Percentiles rank a stretch among this genome's conserved stretches.
Evolutionary conservation across 2,329 filamentous ascomycete genomes (phyloP).

Genomic region (Myriosclerotinia duriaeana): DNA sequence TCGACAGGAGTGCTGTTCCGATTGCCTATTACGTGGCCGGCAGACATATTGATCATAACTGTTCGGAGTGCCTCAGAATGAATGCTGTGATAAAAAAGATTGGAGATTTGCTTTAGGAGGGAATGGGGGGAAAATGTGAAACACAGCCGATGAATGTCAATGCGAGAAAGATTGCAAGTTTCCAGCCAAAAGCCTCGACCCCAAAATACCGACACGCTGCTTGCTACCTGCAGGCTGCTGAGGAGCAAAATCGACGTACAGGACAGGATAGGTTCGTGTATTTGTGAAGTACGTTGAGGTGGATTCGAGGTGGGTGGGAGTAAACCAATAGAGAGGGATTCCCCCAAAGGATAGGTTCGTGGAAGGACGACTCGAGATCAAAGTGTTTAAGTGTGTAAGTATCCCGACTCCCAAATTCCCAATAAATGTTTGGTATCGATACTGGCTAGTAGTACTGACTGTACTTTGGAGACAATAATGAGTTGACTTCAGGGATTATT

Average conservation of each 20-base stretch:
- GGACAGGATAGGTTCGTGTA: constrained; percentile 19
- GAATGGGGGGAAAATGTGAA: constrained; percentile 17
- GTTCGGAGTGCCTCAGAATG: constrained; percentile 8
- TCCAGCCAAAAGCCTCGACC: constrained; percentile 24
- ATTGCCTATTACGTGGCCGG: constrained; percentile 61
- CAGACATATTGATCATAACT: constrained; percentile 55
- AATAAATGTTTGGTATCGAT: not conserved
- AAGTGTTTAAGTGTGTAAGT: too few relatives aligned
- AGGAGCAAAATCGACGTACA: constrained; percentile 20
- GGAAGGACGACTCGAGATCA: not conserved
- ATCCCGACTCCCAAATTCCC: not conserved
- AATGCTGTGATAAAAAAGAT: constrained; percentile 20
- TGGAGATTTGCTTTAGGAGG: constrained; percentile 19
- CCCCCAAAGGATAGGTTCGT: not conserved
- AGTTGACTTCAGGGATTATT: not conserved
- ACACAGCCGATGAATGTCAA: constrained; percentile 23
- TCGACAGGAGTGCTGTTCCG: constrained; percentile 92
- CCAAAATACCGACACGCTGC: constrained; percentile 36
- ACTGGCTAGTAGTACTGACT: not conserved
- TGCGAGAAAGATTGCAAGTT: constrained; percentile 32
- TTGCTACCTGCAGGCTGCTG: constrained; percentile 29
- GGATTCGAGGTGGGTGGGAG: constrained; percentile 7
- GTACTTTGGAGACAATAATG: not conserved
- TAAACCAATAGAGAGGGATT: constrained; percentile 7
- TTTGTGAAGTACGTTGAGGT: constrained; percentile 11